phyloP scores from a whole-genome alignment of 1,284 basidiomycete genomes.

The Amylostereum areolatum region DNA sequence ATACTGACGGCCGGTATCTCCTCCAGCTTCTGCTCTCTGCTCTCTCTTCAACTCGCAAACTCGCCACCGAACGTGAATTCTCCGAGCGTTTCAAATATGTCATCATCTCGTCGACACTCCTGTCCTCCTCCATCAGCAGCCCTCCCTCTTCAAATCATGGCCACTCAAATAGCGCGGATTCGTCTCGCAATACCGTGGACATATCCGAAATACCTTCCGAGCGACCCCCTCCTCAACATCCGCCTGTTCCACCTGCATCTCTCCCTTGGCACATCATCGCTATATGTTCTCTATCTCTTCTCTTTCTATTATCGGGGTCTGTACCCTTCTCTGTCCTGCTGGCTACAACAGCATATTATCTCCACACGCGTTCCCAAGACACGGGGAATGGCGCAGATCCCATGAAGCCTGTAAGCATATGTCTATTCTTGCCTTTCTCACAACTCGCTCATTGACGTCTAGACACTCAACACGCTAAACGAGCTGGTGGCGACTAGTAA shows the following conservation, averaged over 20 bases:
- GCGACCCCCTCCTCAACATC: conserved; percentile 2
- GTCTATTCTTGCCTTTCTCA: background rate
- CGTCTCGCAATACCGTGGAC: conserved; percentile 16
- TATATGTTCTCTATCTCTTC: conserved; percentile 23
- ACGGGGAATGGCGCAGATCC: conserved; percentile 34
- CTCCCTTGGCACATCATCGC: conserved; percentile 13
- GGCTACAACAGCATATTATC: conserved; percentile 34
- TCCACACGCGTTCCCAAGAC: conserved; percentile 30
- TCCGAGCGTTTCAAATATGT: conserved; percentile 80
- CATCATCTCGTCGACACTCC: conserved; percentile 75
- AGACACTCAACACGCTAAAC: conserved; percentile 60
- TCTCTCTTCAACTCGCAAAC: conserved; percentile 8
- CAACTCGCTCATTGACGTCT: conserved; percentile 2
- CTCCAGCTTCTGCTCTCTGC: conserved; percentile 8
- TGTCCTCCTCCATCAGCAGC: conserved; percentile 42
- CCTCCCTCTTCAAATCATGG: conserved; percentile 17
- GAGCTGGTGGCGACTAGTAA: conserved; percentile 60
- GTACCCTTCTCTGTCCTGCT: conserved; percentile 40
- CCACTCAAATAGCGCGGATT: conserved; percentile 19
- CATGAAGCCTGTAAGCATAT: conserved; percentile 45
- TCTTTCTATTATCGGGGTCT: conserved; percentile 43
- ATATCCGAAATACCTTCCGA: conserved; percentile 4
- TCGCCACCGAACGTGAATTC: conserved; percentile 33
- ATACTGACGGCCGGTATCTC: conserved; percentile 1
- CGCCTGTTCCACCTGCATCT: background rate